phyloP scores from a whole-genome alignment of 2,329 filamentous ascomycete genomes.

The Xylaria sp. region DNA sequence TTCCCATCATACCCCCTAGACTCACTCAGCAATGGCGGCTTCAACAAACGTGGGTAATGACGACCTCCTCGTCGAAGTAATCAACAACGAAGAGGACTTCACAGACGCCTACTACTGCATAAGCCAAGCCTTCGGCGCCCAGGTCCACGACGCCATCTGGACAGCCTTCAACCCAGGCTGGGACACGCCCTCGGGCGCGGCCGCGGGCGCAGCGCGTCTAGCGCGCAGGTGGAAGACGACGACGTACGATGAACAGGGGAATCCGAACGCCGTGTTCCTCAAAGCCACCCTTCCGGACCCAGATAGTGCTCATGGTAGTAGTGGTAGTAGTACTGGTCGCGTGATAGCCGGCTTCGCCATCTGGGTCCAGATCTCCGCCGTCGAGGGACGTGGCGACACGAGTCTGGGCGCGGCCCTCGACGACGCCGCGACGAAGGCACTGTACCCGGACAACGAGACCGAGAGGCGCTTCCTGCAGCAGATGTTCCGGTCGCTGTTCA shows the following conservation, averaged over 20 bases:
- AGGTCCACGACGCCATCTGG: constrained; percentile 64
- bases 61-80: constrained; percentile 42
- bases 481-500: constrained; percentile 57
- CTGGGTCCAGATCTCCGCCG: constrained; percentile 64
- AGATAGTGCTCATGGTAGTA: constrained; percentile 31
- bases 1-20: neutral
- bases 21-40: constrained; percentile 10
- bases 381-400: constrained; percentile 60
- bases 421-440: constrained; percentile 47
- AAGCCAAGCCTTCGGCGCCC: constrained; percentile 60
- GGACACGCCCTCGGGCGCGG: constrained; percentile 61
- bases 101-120: constrained; percentile 47
- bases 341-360: constrained; percentile 64
- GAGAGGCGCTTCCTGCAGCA: constrained; percentile 61
- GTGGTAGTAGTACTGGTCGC: constrained; percentile 27
- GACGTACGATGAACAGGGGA: constrained; percentile 56
- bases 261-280: constrained; percentile 63
- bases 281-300: constrained; percentile 61
- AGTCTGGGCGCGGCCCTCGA: constrained; percentile 52
- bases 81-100: constrained; percentile 42
- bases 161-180: constrained; percentile 64
- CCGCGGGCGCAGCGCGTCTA: constrained; percentile 52
- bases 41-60: constrained; percentile 20
- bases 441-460: constrained; percentile 57
- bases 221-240: constrained; percentile 55